Percentiles rank a stretch among this genome's conserved stretches.
Conservation (phyloP, 2,329 filamentous ascomycete genomes). For the Penicillium glabrum region DNA sequence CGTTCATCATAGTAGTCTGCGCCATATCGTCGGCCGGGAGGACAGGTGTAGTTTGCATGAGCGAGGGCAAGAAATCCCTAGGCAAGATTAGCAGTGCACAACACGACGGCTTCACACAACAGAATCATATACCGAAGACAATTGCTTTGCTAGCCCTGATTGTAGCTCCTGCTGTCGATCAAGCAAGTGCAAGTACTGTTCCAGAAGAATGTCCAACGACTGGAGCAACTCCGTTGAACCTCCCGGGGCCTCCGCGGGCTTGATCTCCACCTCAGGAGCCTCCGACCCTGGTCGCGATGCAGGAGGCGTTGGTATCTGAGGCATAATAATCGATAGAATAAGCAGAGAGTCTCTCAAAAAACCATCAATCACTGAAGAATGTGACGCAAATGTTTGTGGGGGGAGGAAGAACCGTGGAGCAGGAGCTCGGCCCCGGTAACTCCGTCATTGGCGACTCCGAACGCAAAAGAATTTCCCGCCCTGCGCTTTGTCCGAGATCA, state of each 20-base stretch:
- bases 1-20: slow-evolving; percentile 52
- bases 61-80: slow-evolving; percentile 51
- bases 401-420: slow-evolving; percentile 5
- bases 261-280: slow-evolving; percentile 20
- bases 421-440: slow-evolving; percentile 36
- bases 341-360: not conserved
- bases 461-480: slow-evolving; percentile 39
- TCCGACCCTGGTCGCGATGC: slow-evolving; percentile 32
- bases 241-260: slow-evolving; percentile 13
- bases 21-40: slow-evolving; percentile 47
- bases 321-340: slow-evolving; percentile 22
- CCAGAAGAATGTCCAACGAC: slow-evolving; percentile 42
- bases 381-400: not conserved
- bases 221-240: slow-evolving; percentile 28
- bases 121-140: slow-evolving; percentile 39
- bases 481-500: slow-evolving; percentile 14
- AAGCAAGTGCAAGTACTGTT: slow-evolving; percentile 44
- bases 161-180: slow-evolving; percentile 45
- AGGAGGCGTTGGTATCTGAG: slow-evolving; percentile 37
- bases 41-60: slow-evolving; percentile 49
- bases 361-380: not conserved
- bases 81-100: not conserved
- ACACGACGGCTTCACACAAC: not conserved
- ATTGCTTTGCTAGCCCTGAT: slow-evolving; percentile 33
- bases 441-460: slow-evolving; percentile 37